Conservation (phyloP, 2,329 filamentous ascomycete genomes). For the Trichoderma koningiopsis region DNA sequence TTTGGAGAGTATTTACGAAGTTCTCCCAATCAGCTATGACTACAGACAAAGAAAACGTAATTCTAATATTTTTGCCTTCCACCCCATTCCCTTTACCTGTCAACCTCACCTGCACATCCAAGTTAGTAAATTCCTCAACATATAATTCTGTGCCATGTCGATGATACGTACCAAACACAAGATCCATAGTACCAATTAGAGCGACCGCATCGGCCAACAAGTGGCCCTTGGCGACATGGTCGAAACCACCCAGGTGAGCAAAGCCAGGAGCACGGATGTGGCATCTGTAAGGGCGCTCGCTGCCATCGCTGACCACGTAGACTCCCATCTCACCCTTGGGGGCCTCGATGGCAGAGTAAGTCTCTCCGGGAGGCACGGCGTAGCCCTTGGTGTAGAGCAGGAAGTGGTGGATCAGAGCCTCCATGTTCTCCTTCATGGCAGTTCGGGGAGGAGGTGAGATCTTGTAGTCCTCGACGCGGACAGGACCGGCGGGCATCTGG, state of each 20-base stretch:
- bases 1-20: slow-evolving; percentile 43
- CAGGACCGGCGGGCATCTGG: slow-evolving; percentile 94
- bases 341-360: slow-evolving; percentile 97
- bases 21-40: slow-evolving; percentile 44
- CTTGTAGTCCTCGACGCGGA: slow-evolving; percentile 99
- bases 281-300: slow-evolving; percentile 93
- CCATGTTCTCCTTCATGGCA: slow-evolving; percentile 99
- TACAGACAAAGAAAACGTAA: slow-evolving; percentile 43
- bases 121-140: slow-evolving; percentile 38
- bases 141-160: neutral
- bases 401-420: slow-evolving; percentile 99
- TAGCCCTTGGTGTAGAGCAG: slow-evolving; percentile 98
- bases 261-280: slow-evolving; percentile 97
- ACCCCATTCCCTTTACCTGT: slow-evolving; percentile 52
- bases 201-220: slow-evolving; percentile 94
- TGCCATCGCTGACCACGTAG: slow-evolving; percentile 92
- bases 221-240: slow-evolving; percentile 90
- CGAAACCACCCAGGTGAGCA: slow-evolving; percentile 90
- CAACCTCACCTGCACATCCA: slow-evolving; percentile 57
- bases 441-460: slow-evolving; percentile 90
- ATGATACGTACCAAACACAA: slow-evolving; percentile 74
- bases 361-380: slow-evolving; percentile 93
- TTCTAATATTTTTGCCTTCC: slow-evolving; percentile 32
- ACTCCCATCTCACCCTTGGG: slow-evolving; percentile 99
- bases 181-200: slow-evolving; percentile 87